Evolutionary conservation across 305 asterid species (phyloP), one percentile per base, ranked within the genome.

Genomic region (Fraxinus xanthoxyloides): DNA sequence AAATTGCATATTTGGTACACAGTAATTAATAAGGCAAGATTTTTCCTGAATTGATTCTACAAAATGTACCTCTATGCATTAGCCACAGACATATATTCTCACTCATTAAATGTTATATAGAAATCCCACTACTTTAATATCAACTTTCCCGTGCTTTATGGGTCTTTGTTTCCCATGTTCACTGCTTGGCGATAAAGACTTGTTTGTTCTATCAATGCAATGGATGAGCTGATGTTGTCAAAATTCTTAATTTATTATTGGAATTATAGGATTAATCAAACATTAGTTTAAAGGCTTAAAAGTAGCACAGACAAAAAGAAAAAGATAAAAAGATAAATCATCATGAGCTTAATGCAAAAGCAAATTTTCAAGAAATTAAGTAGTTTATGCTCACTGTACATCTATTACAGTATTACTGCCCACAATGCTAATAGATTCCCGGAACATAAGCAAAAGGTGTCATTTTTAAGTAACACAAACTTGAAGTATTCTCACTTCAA

Each of bases 131-230:
- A 78, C 76, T 84, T 87, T 82, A 63, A 83, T 80, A 87, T 15
- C 77, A 82, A 63, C 89, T 90, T 87, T 89, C 86, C 96, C 98
- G 92, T 88, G 89, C 87, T 91, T 93, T 89, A 86, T 90, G 98
- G 97, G 90, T 85, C 86, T 81, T 85, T 93, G 97, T 92, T 89
- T 93, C 94, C 94, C 92, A 87, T 89, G 90, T 88, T 84, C 87
- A 82, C 81, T 86, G 88, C 89, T 87, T 82, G 72, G 30, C 32
- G 12, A 85, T 77, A 78, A 80, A 84, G 79, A 83, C 85, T 80
- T 81, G 82, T 61, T 81, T 73, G 76, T 81, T 85, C 84, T 35
- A 84, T 65, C 74, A 81, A 88, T 85, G 73, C 75, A 63, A 63
- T 70, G 76, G 61, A 28, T 81, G 77, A 85, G 72, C 82, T 70